These are phyloP conservation scores for Imleria badia DNA, from an alignment of 768 basidiomycete genomes.

Conservation along the genomic window DNA sequence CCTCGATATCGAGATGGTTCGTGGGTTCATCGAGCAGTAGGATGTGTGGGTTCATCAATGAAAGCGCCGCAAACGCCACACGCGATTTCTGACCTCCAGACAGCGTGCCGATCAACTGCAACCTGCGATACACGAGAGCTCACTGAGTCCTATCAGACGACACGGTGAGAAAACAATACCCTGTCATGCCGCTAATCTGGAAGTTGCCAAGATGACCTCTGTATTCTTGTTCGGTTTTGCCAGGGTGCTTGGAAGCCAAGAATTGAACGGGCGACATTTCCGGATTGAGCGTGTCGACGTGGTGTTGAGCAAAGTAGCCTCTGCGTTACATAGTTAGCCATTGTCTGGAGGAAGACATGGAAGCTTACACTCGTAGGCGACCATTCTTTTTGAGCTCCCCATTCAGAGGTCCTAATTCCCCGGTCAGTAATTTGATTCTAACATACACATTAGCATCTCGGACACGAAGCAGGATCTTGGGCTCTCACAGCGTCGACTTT, in stretches of 20 bases:
- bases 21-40: constrained; percentile 96
- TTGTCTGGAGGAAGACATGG: constrained; percentile 2
- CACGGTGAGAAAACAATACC: constrained; percentile 43
- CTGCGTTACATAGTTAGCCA: constrained; percentile 36
- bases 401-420: constrained; percentile 25
- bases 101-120: constrained; percentile 89
- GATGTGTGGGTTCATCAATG: constrained; percentile 87
- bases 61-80: constrained; percentile 88
- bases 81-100: constrained; percentile 96
- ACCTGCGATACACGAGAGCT: constrained; percentile 33
- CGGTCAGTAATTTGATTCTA: constrained; percentile 75
- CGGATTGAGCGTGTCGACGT: constrained; percentile 87
- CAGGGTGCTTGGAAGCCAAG: constrained; percentile 88
- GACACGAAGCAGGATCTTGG: neutral
- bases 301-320: constrained; percentile 93
- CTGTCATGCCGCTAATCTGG: constrained; percentile 95
- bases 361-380: constrained; percentile 77
- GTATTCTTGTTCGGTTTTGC: constrained; percentile 95
- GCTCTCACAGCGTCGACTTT: constrained; percentile 85
- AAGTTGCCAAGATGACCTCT: constrained; percentile 94
- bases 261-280: constrained; percentile 92
- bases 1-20: constrained; percentile 95
- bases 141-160: neutral
- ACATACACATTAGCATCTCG: constrained; percentile 3
- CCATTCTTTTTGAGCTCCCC: constrained; percentile 92